These are phyloP conservation scores for Perkinsus chesapeaki DNA, from an alignment of 169 alveolate species.

Conservation along the genomic window DNA sequence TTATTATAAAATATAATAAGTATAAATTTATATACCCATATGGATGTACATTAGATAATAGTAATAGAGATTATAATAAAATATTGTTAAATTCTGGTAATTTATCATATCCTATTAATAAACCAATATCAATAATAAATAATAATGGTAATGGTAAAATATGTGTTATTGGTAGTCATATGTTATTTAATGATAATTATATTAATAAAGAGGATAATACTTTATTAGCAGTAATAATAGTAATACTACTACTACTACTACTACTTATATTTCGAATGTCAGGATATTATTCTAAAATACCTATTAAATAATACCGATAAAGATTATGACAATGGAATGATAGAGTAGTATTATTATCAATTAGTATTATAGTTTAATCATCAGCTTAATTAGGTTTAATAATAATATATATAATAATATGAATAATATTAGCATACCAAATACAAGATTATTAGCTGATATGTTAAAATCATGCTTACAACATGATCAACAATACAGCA, in stretches of 20 bases:
- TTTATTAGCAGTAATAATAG: background rate
- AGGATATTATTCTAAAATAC: background rate
- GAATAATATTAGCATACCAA: background rate
- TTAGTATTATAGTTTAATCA: background rate
- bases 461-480: background rate
- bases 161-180: background rate
- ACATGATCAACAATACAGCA: no score
- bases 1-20: background rate
- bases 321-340: no score
- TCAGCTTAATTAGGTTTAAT: background rate
- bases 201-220: background rate
- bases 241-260: background rate
- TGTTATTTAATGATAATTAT: background rate
- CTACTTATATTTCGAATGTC: background rate
- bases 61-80: background rate
- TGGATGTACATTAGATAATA: background rate
- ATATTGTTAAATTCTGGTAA: background rate
- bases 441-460: background rate
- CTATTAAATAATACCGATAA: background rate
- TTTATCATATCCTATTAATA: background rate
- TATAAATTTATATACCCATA: background rate
- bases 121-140: background rate
- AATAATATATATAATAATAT: no score
- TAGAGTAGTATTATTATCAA: background rate
- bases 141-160: background rate